A percentile compares a stretch with the other conserved stretches of the same genome.
Conservation (phyloP, 352 stramenopile genomes). For the Phytophthora ramorum region DNA sequence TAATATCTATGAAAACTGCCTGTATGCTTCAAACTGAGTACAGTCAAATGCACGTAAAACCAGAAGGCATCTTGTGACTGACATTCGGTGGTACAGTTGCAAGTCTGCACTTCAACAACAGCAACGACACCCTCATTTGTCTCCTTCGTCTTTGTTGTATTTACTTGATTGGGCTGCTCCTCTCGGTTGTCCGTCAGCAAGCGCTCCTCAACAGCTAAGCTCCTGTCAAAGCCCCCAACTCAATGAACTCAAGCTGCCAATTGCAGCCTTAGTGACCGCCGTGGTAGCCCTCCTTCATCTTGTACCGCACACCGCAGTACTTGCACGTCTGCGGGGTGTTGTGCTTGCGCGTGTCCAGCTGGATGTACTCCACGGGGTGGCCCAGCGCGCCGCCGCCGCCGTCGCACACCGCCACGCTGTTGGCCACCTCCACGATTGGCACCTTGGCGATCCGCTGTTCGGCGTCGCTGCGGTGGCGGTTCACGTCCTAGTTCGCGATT, state of each 20-base stretch:
- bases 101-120: conserved; percentile 10
- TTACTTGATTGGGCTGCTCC: conserved; percentile 24
- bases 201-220: not conserved
- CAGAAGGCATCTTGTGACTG: not conserved
- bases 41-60: not conserved
- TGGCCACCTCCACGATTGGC: conserved; percentile 92
- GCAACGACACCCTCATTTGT: conserved; percentile 2
- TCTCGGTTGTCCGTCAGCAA: no score
- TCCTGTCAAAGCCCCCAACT: not conserved
- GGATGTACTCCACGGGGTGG: conserved; percentile 97
- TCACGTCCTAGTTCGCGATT: conserved; percentile 59
- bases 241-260: not conserved
- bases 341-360: conserved; percentile 88
- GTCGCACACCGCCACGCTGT: conserved; percentile 94
- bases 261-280: conserved; percentile 54
- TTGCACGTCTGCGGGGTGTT: conserved; percentile 87
- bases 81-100: conserved; percentile 5
- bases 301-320: conserved; percentile 94
- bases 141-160: conserved; percentile 26
- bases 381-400: conserved; percentile 95
- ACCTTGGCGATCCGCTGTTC: conserved; percentile 90
- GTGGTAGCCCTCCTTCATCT: conserved; percentile 82
- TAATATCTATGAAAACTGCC: conserved; percentile 20
- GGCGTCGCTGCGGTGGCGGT: conserved; percentile 90
- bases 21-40: not conserved